Base-by-base conservation (phyloP, 2,329 filamentous ascomycete species). In the Catunica adiposa region DNA sequence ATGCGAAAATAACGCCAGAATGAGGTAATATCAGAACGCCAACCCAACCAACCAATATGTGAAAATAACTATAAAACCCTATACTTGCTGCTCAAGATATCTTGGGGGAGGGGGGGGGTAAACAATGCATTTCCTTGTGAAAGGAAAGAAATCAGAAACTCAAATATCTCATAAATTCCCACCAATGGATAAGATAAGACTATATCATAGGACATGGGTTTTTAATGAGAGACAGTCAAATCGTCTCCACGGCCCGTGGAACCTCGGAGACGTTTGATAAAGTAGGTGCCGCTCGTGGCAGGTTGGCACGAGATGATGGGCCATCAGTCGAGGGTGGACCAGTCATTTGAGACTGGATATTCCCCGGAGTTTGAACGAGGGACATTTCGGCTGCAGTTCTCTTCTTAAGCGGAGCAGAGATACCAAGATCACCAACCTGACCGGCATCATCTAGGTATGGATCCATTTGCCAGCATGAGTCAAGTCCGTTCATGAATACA, bases 381-480 rank as follows among this genome's bases (percentile, higher is more conserved):
- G 75, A 73, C 50, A 79, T 75, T 60, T 79, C 75, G 9, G 73
- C 73, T 46, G 73, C 71, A 23, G 70, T 67, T 37, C 77, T 70
- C 63, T 80, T 80, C 56, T 67, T 63, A 23, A 56, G 44, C 14
- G 57, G 57, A 9, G 37, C 37, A 25, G 31, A 29, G 17, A 56
- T 26, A 8, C 54, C 52, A 17, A 56, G 50, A 42, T 56, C 54
- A 42, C 56, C 56, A 5, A 55, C 56, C 23, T 54, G 54, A 3
- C 57, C 56, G n/a, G 48, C 42, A 14, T 56, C 59, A 15, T 81
- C 78, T 6, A 81, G 69, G 42, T 72, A 64, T 4, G 65, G 61
- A 57, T 80, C 77, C 56, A 72, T 71, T 0, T 65, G 68, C 78
- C 78, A 81, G 60, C 73, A 71, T 2, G 69, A 69, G 60, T 80